Evolutionary conservation across 306 rosid species (phyloP).

Genomic region (Astragalus membranaceus): DNA sequence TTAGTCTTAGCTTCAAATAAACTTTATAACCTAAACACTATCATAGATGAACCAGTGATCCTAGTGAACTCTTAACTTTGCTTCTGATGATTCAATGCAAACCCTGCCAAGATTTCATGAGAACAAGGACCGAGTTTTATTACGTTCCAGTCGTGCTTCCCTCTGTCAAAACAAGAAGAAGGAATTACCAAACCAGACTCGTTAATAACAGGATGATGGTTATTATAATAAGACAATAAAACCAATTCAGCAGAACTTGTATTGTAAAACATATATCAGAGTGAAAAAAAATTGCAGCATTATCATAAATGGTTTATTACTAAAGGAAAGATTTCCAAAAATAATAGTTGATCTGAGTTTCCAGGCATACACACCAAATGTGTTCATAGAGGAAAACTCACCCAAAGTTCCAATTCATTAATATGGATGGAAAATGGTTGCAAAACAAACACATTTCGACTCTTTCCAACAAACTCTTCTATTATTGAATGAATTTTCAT

Average conservation of each 20-base stretch:
- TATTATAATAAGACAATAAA: not conserved
- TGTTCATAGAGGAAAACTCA: not conserved
- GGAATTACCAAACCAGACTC: conserved; percentile 2
- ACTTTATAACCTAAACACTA: conserved; percentile 2
- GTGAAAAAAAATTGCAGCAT: not conserved
- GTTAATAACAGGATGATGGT: not conserved
- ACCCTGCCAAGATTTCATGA: conserved; percentile 43
- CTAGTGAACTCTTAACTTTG: not conserved
- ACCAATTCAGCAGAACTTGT: not conserved
- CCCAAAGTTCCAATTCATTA: not conserved
- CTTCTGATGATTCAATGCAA: conserved; percentile 3
- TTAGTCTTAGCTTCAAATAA: not conserved
- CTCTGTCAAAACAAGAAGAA: conserved; percentile 50
- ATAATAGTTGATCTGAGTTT: not conserved
- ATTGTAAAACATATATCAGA: not conserved
- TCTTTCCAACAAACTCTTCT: not conserved
- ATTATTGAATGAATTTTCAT: not conserved
- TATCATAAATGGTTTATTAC: not conserved
- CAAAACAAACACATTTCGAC: not conserved
- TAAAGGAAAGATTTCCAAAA: not conserved
- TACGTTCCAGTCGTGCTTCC: conserved; percentile 87
- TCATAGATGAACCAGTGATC: not conserved
- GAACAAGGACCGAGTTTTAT: conserved; percentile 67
- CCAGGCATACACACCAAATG: not conserved
- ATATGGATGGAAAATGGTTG: not conserved